Conservation (phyloP, 2,329 filamentous ascomycete species). For the Helotiales sp. region DNA sequence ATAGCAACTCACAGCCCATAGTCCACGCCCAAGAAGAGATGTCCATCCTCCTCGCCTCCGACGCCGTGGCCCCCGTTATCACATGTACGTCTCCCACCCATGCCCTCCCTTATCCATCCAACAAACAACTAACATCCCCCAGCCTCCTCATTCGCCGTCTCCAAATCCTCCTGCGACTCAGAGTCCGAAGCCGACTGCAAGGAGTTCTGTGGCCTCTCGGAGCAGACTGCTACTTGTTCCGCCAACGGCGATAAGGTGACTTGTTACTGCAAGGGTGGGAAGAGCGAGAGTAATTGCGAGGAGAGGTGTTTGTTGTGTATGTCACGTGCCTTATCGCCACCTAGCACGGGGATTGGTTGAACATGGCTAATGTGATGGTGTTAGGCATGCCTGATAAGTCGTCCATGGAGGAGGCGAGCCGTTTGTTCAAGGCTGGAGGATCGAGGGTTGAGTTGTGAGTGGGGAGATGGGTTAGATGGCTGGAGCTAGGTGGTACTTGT, state of each 20-base stretch:
- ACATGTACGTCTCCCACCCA: conserved; percentile 6
- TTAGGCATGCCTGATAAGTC: conserved; percentile 23
- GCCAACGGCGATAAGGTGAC: conserved; percentile 22
- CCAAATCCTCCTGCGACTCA: conserved; percentile 14
- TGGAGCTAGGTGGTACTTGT: too few species aligned
- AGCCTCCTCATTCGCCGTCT: conserved; percentile 11
- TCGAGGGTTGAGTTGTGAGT: conserved; percentile 13
- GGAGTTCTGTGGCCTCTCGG: conserved; percentile 19
- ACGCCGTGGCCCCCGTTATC: neutral
- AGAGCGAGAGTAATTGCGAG: conserved; percentile 23
- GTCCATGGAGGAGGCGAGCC: conserved; percentile 18
- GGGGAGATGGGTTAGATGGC: conserved; percentile 1
- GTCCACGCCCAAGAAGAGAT: conserved; percentile 5
- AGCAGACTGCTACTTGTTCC: conserved; percentile 17
- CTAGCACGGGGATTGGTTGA: too few species aligned
- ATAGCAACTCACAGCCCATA: too few species aligned
- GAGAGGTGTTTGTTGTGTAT: conserved; percentile 24
- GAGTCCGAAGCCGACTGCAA: conserved; percentile 22
- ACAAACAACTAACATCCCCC: conserved; percentile 2
- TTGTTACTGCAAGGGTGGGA: conserved; percentile 23
- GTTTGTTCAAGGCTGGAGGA: conserved; percentile 15
- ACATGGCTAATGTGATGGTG: neutral
- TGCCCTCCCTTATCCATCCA: neutral
- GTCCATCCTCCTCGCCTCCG: neutral
- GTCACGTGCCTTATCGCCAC: conserved; percentile 15